These are phyloP conservation scores for Cryptomeria japonica DNA, from an alignment of 75 land plant genomes.

Conservation along the genomic window DNA sequence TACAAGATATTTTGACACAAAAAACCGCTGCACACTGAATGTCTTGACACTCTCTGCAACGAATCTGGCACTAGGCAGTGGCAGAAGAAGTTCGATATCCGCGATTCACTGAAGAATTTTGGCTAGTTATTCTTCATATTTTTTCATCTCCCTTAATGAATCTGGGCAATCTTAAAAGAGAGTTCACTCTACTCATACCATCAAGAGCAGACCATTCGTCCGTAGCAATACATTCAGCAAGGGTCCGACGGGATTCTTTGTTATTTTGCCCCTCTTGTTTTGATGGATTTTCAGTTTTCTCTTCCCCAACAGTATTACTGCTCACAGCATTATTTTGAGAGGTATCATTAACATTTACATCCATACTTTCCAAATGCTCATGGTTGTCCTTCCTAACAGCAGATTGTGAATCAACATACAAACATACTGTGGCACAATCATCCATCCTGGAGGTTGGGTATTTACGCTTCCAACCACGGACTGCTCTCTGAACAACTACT, in stretches of 20 bases:
- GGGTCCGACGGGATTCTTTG: constrained; percentile 1
- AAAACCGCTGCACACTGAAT: too few relatives aligned
- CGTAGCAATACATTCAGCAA: constrained; percentile 11
- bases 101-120: neutral
- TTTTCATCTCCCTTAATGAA: constrained; percentile 38
- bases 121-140: neutral
- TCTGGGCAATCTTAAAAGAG: constrained; percentile 75
- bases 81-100: neutral
- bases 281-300: neutral
- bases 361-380: neutral
- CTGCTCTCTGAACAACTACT: constrained; percentile 45
- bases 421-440: constrained; percentile 56
- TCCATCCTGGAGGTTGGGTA: constrained; percentile 41
- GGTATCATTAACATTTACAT: neutral
- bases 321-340: neutral
- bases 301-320: neutral
- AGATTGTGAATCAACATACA: constrained; percentile 20
- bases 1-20: too few relatives aligned
- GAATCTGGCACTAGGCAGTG: too few relatives aligned
- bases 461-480: constrained; percentile 35
- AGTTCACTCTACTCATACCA: constrained; percentile 85
- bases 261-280: constrained; percentile 3
- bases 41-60: too few relatives aligned
- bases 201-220: constrained; percentile 91
- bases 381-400: neutral